Conservation (phyloP, 176 grass and related monocot species). For the Ananas comosus region DNA sequence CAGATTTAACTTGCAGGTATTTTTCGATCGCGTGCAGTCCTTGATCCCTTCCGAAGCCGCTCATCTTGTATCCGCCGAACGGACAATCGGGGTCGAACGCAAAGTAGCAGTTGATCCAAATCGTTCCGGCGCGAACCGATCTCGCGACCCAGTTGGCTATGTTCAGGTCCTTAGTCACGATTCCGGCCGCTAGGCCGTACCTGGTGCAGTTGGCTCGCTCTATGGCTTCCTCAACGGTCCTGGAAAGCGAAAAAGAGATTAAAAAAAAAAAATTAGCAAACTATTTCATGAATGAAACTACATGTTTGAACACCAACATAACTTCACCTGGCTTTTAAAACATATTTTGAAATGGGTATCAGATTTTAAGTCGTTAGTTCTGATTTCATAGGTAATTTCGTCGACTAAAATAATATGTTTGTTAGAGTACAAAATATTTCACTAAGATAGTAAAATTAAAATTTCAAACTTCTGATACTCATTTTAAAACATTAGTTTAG, state of each 20-base stretch:
- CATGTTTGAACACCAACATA: not conserved
- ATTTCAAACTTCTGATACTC: no score
- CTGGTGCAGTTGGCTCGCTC: conserved; percentile 66
- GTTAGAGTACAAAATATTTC: no score
- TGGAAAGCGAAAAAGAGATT: conserved; percentile 16
- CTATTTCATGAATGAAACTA: not conserved
- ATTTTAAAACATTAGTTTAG: no score
- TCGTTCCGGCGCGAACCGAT: conserved; percentile 53
- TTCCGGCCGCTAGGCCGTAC: conserved; percentile 62
- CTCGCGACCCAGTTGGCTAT: conserved; percentile 56
- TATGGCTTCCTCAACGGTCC: conserved; percentile 64
- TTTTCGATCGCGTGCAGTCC: conserved; percentile 64
- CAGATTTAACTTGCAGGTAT: conserved; percentile 73
- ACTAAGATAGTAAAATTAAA: no score
- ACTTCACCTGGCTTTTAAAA: no score
- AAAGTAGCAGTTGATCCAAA: conserved; percentile 91
- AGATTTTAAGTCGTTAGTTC: no score
- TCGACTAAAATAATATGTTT: no score
- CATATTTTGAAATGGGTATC: no score
- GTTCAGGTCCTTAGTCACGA: conserved; percentile 62
- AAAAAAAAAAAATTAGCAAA: not conserved
- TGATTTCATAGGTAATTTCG: no score
- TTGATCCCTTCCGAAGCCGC: conserved; percentile 66
- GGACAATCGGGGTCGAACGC: conserved; percentile 69
- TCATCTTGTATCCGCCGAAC: conserved; percentile 84